Percentiles rank a stretch among this genome's conserved stretches.
Conservation (phyloP, 2,329 filamentous ascomycete species). For the Diaporthe aspalathi region DNA sequence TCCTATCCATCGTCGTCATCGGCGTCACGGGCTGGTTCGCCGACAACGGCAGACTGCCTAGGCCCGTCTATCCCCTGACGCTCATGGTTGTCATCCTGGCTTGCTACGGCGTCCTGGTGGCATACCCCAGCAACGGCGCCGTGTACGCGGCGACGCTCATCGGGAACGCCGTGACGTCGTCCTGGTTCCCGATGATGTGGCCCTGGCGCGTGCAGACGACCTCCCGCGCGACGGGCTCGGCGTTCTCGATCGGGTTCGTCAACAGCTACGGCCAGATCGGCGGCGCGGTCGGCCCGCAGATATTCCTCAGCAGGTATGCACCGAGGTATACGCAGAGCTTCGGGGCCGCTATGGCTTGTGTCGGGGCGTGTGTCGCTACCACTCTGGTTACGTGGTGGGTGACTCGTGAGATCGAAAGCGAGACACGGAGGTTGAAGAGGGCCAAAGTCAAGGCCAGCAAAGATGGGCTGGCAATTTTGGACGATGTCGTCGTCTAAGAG, state of each 20-base stretch:
- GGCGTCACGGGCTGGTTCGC: slow-evolving; percentile 55
- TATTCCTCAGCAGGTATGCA: slow-evolving; percentile 58
- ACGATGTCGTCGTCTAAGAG: slow-evolving; percentile 35
- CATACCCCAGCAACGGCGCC: slow-evolving; percentile 57
- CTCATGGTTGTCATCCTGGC: slow-evolving; percentile 57
- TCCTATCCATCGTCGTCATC: slow-evolving; percentile 56
- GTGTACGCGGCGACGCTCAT: slow-evolving; percentile 61
- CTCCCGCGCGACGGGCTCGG: slow-evolving; percentile 58
- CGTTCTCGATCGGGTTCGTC: slow-evolving; percentile 62
- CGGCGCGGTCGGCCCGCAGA: slow-evolving; percentile 59
- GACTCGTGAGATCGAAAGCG: slow-evolving; percentile 55
- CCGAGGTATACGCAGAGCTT: slow-evolving; percentile 59
- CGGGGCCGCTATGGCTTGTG: slow-evolving; percentile 56
- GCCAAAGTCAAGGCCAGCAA: slow-evolving; percentile 14
- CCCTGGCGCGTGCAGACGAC: slow-evolving; percentile 63
- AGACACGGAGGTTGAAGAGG: slow-evolving; percentile 56
- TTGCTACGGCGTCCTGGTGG: slow-evolving; percentile 58
- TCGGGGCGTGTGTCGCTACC: slow-evolving; percentile 55
- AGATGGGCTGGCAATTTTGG: background rate
- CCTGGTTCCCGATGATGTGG: slow-evolving; percentile 64
- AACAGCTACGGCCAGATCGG: slow-evolving; percentile 63
- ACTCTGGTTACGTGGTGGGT: slow-evolving; percentile 59
- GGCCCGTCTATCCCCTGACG: slow-evolving; percentile 56
- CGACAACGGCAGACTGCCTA: slow-evolving; percentile 55
- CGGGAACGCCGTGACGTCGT: slow-evolving; percentile 54